phyloP scores from a whole-genome alignment of 768 basidiomycete species.

The Psilocybe tampanensis region DNA sequence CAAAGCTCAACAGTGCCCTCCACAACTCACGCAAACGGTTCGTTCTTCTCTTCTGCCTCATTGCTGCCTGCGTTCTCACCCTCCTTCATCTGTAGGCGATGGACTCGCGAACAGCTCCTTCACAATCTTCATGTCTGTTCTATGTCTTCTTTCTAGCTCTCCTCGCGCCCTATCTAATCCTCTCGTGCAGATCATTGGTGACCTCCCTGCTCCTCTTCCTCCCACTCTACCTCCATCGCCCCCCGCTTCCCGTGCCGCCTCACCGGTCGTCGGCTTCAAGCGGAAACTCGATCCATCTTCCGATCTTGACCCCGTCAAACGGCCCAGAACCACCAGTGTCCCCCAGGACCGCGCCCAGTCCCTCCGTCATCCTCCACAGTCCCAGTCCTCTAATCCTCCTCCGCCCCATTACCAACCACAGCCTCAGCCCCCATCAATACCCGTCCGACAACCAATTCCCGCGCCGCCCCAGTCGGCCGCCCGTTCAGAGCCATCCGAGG shows the following conservation, averaged over 20 bases:
- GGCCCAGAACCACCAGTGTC: conserved; percentile 44
- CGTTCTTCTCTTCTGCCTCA: conserved; percentile 14
- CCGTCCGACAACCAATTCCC: conserved; percentile 27
- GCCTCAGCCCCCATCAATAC: conserved; percentile 27
- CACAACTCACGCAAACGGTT: conserved; percentile 37
- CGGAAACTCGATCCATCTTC: conserved; percentile 45
- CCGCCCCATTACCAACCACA: conserved; percentile 5
- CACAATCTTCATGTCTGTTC: conserved; percentile 45
- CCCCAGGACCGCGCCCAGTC: conserved; percentile 28
- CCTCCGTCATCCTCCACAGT: conserved; percentile 28
- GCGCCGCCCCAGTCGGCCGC: conserved; percentile 22
- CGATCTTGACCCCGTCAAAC: conserved; percentile 47
- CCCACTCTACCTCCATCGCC: conserved; percentile 53
- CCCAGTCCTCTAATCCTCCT: neutral
- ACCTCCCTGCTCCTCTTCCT: conserved; percentile 43
- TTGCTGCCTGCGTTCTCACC: conserved; percentile 19
- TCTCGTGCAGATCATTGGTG: conserved; percentile 40
- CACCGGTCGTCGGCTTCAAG: conserved; percentile 48
- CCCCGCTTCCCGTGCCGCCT: conserved; percentile 49
- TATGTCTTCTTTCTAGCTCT: conserved; percentile 2
- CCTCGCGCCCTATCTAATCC: conserved; percentile 14
- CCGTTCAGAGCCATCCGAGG: conserved; percentile 51
- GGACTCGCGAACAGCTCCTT: conserved; percentile 52
- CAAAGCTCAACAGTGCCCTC: conserved; percentile 22
- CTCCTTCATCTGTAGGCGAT: conserved; percentile 39